Percentiles rank a stretch among this genome's conserved stretches.
phyloP scores from a whole-genome alignment of 2,329 filamentous ascomycete genomes.

The Leptographium flavum region DNA sequence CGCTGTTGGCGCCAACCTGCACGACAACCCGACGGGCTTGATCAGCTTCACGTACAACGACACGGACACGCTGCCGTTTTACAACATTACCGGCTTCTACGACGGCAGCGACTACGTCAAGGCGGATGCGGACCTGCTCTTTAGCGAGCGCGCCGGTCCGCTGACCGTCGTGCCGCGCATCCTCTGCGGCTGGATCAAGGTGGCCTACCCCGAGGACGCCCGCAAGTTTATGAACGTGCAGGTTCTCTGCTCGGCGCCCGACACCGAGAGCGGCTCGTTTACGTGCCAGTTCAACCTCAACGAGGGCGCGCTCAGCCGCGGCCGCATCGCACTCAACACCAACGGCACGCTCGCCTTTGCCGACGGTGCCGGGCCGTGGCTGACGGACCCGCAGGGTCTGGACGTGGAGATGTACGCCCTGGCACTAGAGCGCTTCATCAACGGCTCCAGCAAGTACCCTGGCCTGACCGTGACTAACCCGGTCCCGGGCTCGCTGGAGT shows the following conservation, averaged over 20 bases:
- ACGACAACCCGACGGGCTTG: background rate
- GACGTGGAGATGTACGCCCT: background rate
- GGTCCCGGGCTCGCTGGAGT: background rate
- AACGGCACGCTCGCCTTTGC: background rate
- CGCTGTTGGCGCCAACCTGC: slow-evolving; percentile 1
- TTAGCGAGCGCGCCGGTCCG: background rate
- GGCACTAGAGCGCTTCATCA: background rate
- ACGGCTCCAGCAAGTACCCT: background rate
- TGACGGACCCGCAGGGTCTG: background rate
- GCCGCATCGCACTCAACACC: background rate
- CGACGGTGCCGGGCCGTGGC: background rate
- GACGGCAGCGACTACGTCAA: slow-evolving; percentile 1
- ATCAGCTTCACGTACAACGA: slow-evolving; percentile 1
- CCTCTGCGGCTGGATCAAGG: background rate
- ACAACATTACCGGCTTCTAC: slow-evolving; percentile 2
- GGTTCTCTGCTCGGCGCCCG: background rate
- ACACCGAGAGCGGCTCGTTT: background rate
- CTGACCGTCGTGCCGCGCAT: slow-evolving; percentile 1
- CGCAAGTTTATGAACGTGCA: background rate
- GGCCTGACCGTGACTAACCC: background rate
- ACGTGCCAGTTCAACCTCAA: slow-evolving; percentile 2
- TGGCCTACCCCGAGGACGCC: background rate
- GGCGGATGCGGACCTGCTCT: slow-evolving; percentile 1
- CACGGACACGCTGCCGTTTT: background rate
- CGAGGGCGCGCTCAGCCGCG: slow-evolving; percentile 1